Evolutionary conservation across 2,329 filamentous ascomycete species (phyloP).

Genomic region (Camillea tinctor): DNA sequence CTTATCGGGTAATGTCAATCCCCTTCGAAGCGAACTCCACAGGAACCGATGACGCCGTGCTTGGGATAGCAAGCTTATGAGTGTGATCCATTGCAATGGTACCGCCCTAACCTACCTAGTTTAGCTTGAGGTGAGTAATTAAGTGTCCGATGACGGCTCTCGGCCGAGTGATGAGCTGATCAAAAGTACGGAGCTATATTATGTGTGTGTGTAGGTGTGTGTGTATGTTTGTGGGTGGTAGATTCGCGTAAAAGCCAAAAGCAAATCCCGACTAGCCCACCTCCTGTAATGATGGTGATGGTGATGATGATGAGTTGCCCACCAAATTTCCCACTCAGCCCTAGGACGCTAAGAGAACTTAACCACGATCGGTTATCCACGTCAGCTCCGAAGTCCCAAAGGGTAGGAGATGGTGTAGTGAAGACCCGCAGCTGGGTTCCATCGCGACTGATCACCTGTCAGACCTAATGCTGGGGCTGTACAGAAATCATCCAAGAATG

Average conservation of each 20-base stretch:
- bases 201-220: background rate
- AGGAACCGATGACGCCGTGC: background rate
- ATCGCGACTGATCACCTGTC: background rate
- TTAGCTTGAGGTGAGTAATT: background rate
- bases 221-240: background rate
- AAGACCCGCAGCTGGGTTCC: background rate
- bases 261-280: background rate
- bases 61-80: background rate
- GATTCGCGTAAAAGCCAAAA: constrained; percentile 2
- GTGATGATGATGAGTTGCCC: background rate
- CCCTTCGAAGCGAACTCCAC: background rate
- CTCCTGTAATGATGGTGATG: background rate
- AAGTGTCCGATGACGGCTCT: background rate
- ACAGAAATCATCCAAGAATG: background rate
- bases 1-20: background rate
- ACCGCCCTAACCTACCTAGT: background rate
- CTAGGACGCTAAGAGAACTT: constrained; percentile 9
- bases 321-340: constrained; percentile 13
- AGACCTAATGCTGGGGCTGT: constrained; percentile 1
- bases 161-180: background rate
- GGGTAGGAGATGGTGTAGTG: constrained; percentile 8
- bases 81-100: background rate
- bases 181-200: background rate
- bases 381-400: constrained; percentile 9
- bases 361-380: constrained; percentile 11